Percentiles rank a stretch among this genome's conserved stretches.
These are phyloP conservation scores for Meyerozyma smithsonii DNA, from an alignment of 1,139 yeast species.

Conservation along the genomic window DNA sequence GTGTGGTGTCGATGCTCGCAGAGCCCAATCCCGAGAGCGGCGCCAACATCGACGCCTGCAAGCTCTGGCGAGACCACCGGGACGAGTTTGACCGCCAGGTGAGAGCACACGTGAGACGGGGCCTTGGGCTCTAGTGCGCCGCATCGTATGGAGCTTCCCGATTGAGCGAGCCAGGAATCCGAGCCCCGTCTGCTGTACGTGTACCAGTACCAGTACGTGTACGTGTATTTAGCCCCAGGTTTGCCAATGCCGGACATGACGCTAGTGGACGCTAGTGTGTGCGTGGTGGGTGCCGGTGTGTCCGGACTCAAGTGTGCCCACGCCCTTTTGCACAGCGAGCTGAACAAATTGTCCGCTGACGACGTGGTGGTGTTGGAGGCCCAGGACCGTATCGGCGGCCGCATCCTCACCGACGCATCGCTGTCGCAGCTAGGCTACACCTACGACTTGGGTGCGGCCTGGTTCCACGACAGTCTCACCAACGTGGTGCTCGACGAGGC, in stretches of 20 bases:
- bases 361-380: conserved; percentile 47
- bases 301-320: conserved; percentile 79
- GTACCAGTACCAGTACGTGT: too few species aligned
- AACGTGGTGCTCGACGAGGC: conserved; percentile 47
- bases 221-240: too few species aligned
- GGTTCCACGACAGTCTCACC: conserved; percentile 80
- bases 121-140: conserved; percentile 46
- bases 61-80: conserved; percentile 85
- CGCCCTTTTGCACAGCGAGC: conserved; percentile 33
- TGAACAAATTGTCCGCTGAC: conserved; percentile 25
- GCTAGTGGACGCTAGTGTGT: conserved; percentile 10
- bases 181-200: too few species aligned
- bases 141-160: not conserved
- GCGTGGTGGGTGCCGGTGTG: conserved; percentile 76
- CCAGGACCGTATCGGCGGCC: conserved; percentile 47
- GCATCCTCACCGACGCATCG: conserved; percentile 28
- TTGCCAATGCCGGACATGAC: not conserved
- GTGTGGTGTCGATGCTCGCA: conserved; percentile 94
- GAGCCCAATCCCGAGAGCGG: conserved; percentile 97
- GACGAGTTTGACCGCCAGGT: conserved; percentile 63
- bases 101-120: conserved; percentile 55
- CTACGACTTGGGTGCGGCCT: conserved; percentile 81
- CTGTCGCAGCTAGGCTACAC: conserved; percentile 28
- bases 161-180: not conserved
- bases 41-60: conserved; percentile 95